Conservation (phyloP, 2,329 filamentous ascomycete genomes). For the Monosporascus sp. region DNA sequence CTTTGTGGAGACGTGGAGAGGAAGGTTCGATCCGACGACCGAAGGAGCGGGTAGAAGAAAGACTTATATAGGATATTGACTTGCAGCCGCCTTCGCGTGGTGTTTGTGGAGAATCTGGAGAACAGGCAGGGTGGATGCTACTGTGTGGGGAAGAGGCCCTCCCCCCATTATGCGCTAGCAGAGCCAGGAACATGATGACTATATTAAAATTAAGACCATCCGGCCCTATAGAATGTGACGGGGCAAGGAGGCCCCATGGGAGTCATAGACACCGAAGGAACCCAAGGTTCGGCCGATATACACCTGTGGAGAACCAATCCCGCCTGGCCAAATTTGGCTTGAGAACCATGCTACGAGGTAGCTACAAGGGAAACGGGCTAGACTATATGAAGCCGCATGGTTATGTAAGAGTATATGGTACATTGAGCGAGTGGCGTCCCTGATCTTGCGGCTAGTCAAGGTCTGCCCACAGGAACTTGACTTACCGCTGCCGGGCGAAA, state of each 20-base stretch:
- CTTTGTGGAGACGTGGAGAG: conserved; percentile 19
- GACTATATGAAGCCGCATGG: conserved; percentile 15
- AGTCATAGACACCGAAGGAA: conserved; percentile 17
- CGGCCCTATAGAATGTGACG: conserved; percentile 19
- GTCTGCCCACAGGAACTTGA: not conserved
- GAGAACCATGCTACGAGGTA: conserved; percentile 6
- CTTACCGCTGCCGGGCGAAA: not conserved
- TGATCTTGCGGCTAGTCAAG: not conserved
- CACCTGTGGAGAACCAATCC: conserved; percentile 24
- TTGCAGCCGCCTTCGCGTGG: conserved; percentile 28
- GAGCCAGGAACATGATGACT: conserved; percentile 23
- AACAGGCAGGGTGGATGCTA: conserved; percentile 22
- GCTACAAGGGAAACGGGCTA: conserved; percentile 13
- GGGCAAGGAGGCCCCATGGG: conserved; percentile 16
- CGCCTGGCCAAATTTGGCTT: conserved; percentile 18
- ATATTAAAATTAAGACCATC: conserved; percentile 16
- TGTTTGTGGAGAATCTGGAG: conserved; percentile 29
- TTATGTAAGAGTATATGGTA: not conserved
- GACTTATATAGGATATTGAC: conserved; percentile 35
- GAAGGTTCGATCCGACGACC: conserved; percentile 21
- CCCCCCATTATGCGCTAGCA: conserved; percentile 15
- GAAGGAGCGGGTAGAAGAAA: conserved; percentile 30
- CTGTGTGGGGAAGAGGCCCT: conserved; percentile 21
- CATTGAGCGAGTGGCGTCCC: not conserved
- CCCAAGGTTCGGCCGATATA: conserved; percentile 17